A percentile compares a stretch with the other conserved stretches of the same genome.
Conservation (phyloP, 495 filamentous ascomycete species). For the Talaromyces nanjingensis region DNA sequence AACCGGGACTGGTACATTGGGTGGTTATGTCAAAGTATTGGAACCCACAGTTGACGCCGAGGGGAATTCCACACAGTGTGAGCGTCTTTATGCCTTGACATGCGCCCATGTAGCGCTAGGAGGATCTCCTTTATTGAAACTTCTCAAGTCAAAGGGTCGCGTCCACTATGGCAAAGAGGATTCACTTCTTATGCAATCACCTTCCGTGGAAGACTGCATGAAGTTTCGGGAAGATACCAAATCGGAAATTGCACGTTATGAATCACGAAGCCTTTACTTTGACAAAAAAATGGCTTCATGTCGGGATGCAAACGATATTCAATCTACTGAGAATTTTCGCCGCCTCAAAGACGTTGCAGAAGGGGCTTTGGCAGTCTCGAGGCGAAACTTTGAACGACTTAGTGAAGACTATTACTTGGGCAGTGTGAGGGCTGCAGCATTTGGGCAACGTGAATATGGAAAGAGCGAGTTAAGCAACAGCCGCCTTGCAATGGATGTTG, state of each 20-base stretch:
- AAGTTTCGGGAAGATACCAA: neutral
- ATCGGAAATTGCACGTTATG: neutral
- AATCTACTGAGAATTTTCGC: neutral
- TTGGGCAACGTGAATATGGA: neutral
- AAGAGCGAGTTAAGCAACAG: neutral
- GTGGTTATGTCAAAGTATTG: neutral
- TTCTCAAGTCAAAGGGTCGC: neutral
- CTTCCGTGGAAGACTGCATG: neutral
- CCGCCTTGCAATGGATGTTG: neutral
- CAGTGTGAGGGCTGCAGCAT: neutral
- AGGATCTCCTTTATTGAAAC: neutral
- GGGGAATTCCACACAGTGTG: neutral
- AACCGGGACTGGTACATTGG: no score
- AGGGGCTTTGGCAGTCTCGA: neutral
- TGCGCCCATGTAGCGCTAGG: neutral
- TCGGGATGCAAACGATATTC: neutral
- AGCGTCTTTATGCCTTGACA: neutral
- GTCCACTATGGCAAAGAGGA: neutral
- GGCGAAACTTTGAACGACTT: neutral
- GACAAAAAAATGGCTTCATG: neutral
- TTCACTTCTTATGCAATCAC: neutral
- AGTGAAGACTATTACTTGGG: neutral
- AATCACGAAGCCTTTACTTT: neutral
- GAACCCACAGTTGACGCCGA: neutral
- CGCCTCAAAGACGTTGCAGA: neutral